Conservation (phyloP, 768 basidiomycete genomes). For the Psilocybe sp. region DNA sequence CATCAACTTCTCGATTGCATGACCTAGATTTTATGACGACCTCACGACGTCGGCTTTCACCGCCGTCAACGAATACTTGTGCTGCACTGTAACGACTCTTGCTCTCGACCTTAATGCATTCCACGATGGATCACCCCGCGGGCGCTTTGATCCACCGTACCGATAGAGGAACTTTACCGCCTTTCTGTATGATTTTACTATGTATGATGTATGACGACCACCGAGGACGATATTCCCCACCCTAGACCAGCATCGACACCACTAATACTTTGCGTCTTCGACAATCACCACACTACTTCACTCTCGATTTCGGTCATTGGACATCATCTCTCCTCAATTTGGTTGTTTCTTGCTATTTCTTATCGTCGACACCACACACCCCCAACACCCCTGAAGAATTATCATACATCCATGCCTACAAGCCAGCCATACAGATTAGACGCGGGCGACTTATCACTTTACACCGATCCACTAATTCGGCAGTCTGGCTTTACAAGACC, state of each 20-base stretch:
- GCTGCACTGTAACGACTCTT: conserved; percentile 17
- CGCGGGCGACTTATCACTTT: conserved; percentile 13
- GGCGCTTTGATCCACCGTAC: not conserved
- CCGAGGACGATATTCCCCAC: conserved; percentile 14
- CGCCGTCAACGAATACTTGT: conserved; percentile 16
- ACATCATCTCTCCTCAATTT: conserved; percentile 10
- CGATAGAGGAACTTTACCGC: conserved; percentile 18
- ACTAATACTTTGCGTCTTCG: conserved; percentile 10
- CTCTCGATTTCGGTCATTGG: conserved; percentile 16
- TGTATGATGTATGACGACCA: conserved; percentile 23
- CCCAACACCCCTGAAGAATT: conserved; percentile 6
- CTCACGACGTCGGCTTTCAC: conserved; percentile 7
- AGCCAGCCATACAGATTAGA: conserved; percentile 19
- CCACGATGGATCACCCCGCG: conserved; percentile 2
- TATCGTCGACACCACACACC: conserved; percentile 1
- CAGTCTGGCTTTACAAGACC: conserved; percentile 11
- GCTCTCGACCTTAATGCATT: conserved; percentile 13
- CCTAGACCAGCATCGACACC: conserved; percentile 4
- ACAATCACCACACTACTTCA: conserved; percentile 1
- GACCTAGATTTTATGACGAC: conserved; percentile 19
- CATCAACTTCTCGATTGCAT: conserved; percentile 15
- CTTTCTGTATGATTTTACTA: conserved; percentile 19
- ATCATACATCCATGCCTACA: conserved; percentile 16
- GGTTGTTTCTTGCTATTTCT: conserved; percentile 7
- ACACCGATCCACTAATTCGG: conserved; percentile 14